Base-by-base conservation (phyloP, 2,329 filamentous ascomycete genomes). In the Penicillium sp. region DNA sequence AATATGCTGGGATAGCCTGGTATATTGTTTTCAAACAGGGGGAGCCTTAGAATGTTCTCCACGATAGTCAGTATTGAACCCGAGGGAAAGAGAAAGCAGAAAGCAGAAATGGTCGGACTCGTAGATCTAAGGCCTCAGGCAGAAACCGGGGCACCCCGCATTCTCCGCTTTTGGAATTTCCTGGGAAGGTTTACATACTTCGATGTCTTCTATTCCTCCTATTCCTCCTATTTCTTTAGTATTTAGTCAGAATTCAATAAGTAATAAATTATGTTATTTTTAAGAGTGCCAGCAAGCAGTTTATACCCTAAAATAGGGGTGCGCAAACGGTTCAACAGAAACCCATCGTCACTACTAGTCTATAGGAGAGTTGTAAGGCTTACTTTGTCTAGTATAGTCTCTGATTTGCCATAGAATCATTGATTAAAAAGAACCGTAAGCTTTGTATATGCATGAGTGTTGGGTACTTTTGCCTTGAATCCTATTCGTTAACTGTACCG, bases 81-180 rank as follows among this genome's bases (percentile, higher is more conserved):
- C 55, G 62, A 61, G 59, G 44, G 33, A 58, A 58, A 42, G 53
- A 36, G 41, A 53, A 23, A 23, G 21, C 21, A 23, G 36, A 53
- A 53, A 56, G 52, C 55, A 57, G 58, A 44, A 23, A 44, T 44
- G 39, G 27, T 41, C 49, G 45, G 57, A 45, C 57, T 53, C 51
- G 39, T 51, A 51, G 47, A 49, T 35, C 41, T 33, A 39, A 19
- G 12, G 60, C 63, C 64, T 66, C 42, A 64, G 64, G 64, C 64
- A 63, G 58, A 62, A 63, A 57, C 62, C 27, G 62, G 59, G 62
- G 64, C 50, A 60, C 66, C 66, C 65, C 65, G 63, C 66, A 57
- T 63, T 65, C 53, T 66, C 63, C 61, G 59, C 59, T 58, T 45
- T 56, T 49, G 57, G 39, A 44, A 39, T 45, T 38, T 19, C 36